Evolutionary conservation across 768 basidiomycete genomes (phyloP).

Genomic region (Tephrocybe sp.): DNA sequence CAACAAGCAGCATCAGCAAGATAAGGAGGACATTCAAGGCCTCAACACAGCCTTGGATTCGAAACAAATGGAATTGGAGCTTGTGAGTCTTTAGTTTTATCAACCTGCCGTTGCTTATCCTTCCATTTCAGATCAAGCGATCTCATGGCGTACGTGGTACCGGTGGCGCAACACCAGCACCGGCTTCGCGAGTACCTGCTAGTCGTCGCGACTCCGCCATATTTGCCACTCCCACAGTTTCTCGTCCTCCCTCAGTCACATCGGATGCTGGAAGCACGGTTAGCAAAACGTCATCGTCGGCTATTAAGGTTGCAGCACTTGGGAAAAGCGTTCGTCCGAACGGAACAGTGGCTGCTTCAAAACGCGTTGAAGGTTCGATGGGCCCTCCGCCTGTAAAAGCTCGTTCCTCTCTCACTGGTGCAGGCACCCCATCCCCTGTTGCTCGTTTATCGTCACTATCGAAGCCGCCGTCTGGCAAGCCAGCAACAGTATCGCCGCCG

Average conservation of each 20-base stretch:
- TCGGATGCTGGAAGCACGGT: constrained; percentile 46
- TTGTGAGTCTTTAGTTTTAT: constrained; percentile 48
- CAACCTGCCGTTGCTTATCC: background rate
- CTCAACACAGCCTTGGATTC: constrained; percentile 90
- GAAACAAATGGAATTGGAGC: constrained; percentile 91
- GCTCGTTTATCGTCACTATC: constrained; percentile 32
- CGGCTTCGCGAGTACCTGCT: constrained; percentile 32
- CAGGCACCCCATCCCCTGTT: constrained; percentile 37
- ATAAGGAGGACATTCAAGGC: constrained; percentile 78
- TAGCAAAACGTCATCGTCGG: constrained; percentile 28
- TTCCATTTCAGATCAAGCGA: constrained; percentile 55
- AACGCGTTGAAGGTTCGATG: constrained; percentile 40
- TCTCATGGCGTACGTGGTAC: constrained; percentile 54
- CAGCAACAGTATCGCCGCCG: constrained; percentile 23
- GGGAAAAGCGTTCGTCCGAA: constrained; percentile 52
- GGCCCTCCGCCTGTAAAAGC: constrained; percentile 45
- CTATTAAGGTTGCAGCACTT: constrained; percentile 38
- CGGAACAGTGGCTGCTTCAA: constrained; percentile 19
- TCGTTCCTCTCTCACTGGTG: constrained; percentile 31
- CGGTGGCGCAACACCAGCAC: constrained; percentile 54
- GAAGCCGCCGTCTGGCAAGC: constrained; percentile 31
- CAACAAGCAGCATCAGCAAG: constrained; percentile 64
- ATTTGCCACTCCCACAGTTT: constrained; percentile 50
- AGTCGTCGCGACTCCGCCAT: constrained; percentile 55
- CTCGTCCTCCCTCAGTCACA: constrained; percentile 54